These are phyloP conservation scores for Pythium periplocum DNA, from an alignment of 352 stramenopile species.

Conservation along the genomic window DNA sequence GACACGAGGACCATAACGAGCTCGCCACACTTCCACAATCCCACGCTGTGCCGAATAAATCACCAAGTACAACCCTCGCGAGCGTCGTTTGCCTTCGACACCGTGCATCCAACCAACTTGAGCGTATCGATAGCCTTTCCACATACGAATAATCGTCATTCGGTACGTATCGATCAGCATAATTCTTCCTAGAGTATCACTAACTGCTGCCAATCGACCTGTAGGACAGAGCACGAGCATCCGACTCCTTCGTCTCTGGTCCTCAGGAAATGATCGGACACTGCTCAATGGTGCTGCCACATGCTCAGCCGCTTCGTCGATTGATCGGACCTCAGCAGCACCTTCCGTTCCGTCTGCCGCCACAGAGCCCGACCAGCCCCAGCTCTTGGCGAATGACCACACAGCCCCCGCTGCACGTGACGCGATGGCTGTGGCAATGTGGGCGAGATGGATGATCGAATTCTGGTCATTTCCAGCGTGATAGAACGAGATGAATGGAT, in stretches of 20 bases:
- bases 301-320: constrained; percentile 58
- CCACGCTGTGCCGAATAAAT: constrained; percentile 82
- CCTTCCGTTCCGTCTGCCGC: constrained; percentile 12
- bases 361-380: constrained; percentile 44
- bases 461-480: constrained; percentile 82
- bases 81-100: constrained; percentile 36
- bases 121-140: constrained; percentile 84
- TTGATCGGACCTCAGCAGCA: constrained; percentile 10
- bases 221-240: constrained; percentile 67
- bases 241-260: constrained; percentile 49
- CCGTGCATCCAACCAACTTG: constrained; percentile 82
- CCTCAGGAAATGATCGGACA: constrained; percentile 50
- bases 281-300: constrained; percentile 55
- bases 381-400: constrained; percentile 83
- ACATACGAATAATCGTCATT: constrained; percentile 83
- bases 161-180: constrained; percentile 70
- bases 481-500: constrained; percentile 77
- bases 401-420: constrained; percentile 66
- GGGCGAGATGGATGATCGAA: constrained; percentile 81
- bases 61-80: constrained; percentile 66
- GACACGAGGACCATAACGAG: constrained; percentile 65
- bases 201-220: constrained; percentile 58
- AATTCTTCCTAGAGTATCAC: constrained; percentile 72
- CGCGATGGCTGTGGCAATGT: constrained; percentile 79
- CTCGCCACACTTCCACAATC: constrained; percentile 81